Base-by-base conservation (phyloP, 2,329 filamentous ascomycete species). In the Aspergillus sp. region DNA sequence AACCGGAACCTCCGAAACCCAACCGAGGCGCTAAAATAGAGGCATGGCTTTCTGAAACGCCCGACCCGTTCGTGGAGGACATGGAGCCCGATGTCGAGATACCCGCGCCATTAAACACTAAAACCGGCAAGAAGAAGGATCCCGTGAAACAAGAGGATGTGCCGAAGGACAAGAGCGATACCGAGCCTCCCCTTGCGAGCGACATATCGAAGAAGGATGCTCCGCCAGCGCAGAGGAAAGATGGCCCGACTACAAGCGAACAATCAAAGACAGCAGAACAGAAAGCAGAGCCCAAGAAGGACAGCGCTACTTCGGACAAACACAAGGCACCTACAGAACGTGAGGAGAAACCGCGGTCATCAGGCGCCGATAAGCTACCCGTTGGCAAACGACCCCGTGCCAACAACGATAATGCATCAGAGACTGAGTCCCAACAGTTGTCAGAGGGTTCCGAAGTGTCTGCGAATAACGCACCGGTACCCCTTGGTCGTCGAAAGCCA, bases 11-110 rank as follows among this genome's bases (percentile, higher is more conserved):
- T 12, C 73, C 78, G 1, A 71, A 73, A 52, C 78, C 78, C 21
- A 62, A 65, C 19, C 80, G 80, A 49, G 76, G 81, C 13, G 80
- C 81, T 55, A 84, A 85, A 51, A 82, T 89, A 25, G 84, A 88
- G 72, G 84, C 85, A 52, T 89, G 87, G 87, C 79, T 89, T 5
- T 81, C 81, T 2, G 78, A 77, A 55, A 85, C 84, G 2, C 78
- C 82, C 8, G 84, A 87, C 70, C 83, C 84, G 2, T 85, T 86
- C 60, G 62, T 80, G 51, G 82, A 84, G n/a, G 70, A 70, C 21
- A 65, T 70, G 32, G 67, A 70, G 21, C 65, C 68, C 3, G 68
- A 70, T 28, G 74, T 71, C 47, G 77, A 79, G 50, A 69, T 79
- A 36, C 77, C 78, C 8, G 73, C 74, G 25, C 77, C 78, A 9